Evolutionary conservation across 495 filamentous ascomycete species (phyloP), one percentile per base, ranked within the genome.

Genomic region (Annulohypoxylon nitens): DNA sequence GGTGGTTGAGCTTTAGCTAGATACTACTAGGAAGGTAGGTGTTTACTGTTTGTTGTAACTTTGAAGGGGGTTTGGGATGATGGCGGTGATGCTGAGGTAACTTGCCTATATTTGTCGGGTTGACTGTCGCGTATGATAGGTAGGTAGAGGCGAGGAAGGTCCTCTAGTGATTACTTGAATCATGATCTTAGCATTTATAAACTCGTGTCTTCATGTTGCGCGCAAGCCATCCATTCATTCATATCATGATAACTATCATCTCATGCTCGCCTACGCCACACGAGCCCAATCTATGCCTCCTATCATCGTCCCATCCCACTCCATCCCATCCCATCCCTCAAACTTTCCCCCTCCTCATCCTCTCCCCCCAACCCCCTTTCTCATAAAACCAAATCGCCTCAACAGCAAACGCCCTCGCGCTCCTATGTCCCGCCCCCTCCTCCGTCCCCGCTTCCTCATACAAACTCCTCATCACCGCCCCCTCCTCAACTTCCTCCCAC

Each of bases 301-400:
- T n/a, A n/a, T n/a, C n/a, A n/a, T n/a, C n/a, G n/a, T n/a, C n/a
- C n/a, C n/a, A n/a, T n/a, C n/a, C n/a, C n/a, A n/a, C n/a, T n/a
- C n/a, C n/a, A n/a, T n/a, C 10, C 5, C 18, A 18, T 50, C 16
- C 47, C 18, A 14, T 6, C 30, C 30, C 8, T 57, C 26, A 33
- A n/a, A 39, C 53, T 33, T 63, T 73, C 20, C 71, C 77, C 67
- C 64, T 73, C 51, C 50, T 37, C 37, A 78, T 0, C 47, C 61
- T 78, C 83, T 82, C 79, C 86, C 88, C 82, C 83, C 83, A 86
- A 0, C 93, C 93, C 0, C 93, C 93, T 82, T 90, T 93, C 83
- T 93, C 89, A 88, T 92, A 96, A 48, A 97, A 77, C 95, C 96
- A 98, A 34, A 97, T 82, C 30, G 95, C 94, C 81, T 99, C 96